phyloP scores from a whole-genome alignment of 2,329 filamentous ascomycete species.

The Knoxdaviesia proteae region DNA sequence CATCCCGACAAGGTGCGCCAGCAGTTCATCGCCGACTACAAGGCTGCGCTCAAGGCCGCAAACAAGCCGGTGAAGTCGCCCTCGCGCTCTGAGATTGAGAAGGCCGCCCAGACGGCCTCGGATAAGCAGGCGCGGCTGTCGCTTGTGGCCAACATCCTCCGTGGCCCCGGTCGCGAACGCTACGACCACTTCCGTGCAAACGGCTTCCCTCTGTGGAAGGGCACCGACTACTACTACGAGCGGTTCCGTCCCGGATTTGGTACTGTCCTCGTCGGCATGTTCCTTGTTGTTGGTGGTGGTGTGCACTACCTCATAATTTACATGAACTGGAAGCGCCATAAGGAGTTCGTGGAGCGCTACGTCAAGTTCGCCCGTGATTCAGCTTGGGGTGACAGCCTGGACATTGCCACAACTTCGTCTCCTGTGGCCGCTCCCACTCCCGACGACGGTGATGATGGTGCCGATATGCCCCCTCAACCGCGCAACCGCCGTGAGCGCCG shows the following conservation, averaged over 20 bases:
- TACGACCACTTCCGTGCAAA: constrained; percentile 90
- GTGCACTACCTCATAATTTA: constrained; percentile 74
- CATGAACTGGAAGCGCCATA: constrained; percentile 74
- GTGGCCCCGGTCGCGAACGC: constrained; percentile 58
- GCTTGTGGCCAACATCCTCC: constrained; percentile 69
- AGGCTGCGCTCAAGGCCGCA: constrained; percentile 29
- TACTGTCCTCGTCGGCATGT: constrained; percentile 61
- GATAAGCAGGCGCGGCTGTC: constrained; percentile 70
- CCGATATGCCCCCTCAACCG: constrained; percentile 29
- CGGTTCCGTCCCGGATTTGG: constrained; percentile 81
- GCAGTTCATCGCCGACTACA: constrained; percentile 51
- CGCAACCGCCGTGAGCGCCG: constrained; percentile 76
- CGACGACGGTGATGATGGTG: constrained; percentile 11
- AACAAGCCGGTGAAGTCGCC: constrained; percentile 46
- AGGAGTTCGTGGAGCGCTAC: constrained; percentile 79
- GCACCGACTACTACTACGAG: constrained; percentile 94
- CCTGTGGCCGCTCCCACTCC: constrained; percentile 19
- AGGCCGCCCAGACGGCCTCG: constrained; percentile 59
- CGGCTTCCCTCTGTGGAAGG: constrained; percentile 91
- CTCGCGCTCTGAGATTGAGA: constrained; percentile 51
- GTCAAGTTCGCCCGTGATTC: constrained; percentile 72
- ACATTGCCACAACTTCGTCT: constrained; percentile 39
- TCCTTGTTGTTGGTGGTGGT: constrained; percentile 63
- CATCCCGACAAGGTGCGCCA: constrained; percentile 95
- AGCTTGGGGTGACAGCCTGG: constrained; percentile 72